phyloP scores from a whole-genome alignment of 2,329 filamentous ascomycete genomes.

The Ceratocystis colombiana region DNA sequence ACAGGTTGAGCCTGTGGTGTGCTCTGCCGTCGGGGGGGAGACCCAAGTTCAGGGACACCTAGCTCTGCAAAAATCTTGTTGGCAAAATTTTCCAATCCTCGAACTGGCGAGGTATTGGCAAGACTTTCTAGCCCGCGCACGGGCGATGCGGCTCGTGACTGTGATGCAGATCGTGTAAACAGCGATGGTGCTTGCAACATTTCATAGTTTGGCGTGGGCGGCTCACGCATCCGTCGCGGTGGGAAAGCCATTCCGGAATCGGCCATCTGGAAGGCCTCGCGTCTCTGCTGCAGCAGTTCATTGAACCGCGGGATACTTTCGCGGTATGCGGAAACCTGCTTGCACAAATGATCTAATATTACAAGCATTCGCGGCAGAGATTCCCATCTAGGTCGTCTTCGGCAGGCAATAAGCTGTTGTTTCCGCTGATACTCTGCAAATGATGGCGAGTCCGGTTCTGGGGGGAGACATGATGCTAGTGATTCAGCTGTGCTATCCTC shows the following conservation, averaged over 20 bases:
- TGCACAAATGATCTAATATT: constrained; percentile 49
- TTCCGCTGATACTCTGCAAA: constrained; percentile 34
- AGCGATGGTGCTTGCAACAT: constrained; percentile 23
- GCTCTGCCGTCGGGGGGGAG: constrained; percentile 27
- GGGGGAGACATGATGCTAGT: constrained; percentile 31
- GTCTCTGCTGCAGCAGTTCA: constrained; percentile 55
- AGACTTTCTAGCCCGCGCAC: constrained; percentile 37
- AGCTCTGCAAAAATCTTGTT: constrained; percentile 53
- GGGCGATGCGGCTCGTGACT: constrained; percentile 40
- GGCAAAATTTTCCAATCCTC: constrained; percentile 48
- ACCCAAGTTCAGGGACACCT: constrained; percentile 38
- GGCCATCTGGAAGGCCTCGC: constrained; percentile 54
- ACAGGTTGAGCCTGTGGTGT: constrained; percentile 37
- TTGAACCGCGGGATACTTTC: constrained; percentile 60
- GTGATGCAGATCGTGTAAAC: constrained; percentile 36
- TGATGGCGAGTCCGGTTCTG: constrained; percentile 35
- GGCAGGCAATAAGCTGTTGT: constrained; percentile 33
- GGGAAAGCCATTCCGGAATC: constrained; percentile 39
- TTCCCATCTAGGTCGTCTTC: constrained; percentile 46
- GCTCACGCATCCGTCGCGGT: constrained; percentile 27
- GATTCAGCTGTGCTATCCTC: constrained; percentile 28
- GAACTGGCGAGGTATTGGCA: constrained; percentile 12
- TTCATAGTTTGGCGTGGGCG: constrained; percentile 27
- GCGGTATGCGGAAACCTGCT: constrained; percentile 54
- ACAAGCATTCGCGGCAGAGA: constrained; percentile 46